Percentiles rank a stretch among this genome's conserved stretches.
Evolutionary conservation across 1,284 basidiomycete species (phyloP).

Genomic region (Tylopilus sp.): DNA sequence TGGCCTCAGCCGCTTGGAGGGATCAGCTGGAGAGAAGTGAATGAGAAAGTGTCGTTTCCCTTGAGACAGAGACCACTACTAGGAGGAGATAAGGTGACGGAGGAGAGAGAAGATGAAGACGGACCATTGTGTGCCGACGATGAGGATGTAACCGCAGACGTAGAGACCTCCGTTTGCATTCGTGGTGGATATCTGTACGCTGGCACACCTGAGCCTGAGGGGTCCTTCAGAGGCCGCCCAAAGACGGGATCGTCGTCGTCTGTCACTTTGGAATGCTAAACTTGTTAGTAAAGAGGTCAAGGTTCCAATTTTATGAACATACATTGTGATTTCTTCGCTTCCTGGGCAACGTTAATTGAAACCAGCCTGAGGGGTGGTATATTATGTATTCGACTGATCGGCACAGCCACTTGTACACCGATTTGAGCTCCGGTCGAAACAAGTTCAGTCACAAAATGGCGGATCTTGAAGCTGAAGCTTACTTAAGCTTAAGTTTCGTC

Average conservation of each 20-base stretch:
- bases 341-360: slow-evolving; percentile 76
- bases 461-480: no score
- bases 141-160: slow-evolving; percentile 95
- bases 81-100: slow-evolving; percentile 12
- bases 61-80: slow-evolving; percentile 93
- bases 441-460: no score
- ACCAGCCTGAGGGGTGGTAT: slow-evolving; percentile 83
- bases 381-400: slow-evolving; percentile 25
- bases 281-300: slow-evolving; percentile 9
- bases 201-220: slow-evolving; percentile 88
- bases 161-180: slow-evolving; percentile 85
- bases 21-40: slow-evolving; percentile 3
- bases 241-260: slow-evolving; percentile 73
- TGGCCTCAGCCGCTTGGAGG: slow-evolving; percentile 87
- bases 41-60: slow-evolving; percentile 74
- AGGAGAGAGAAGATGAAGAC: slow-evolving; percentile 43
- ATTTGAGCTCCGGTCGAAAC: background rate
- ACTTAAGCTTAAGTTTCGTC: no score
- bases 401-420: slow-evolving; percentile 5
- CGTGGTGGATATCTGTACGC: slow-evolving; percentile 95
- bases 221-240: slow-evolving; percentile 86
- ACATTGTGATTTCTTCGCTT: slow-evolving; percentile 62
- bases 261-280: slow-evolving; percentile 26
- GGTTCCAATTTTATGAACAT: no score
- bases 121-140: slow-evolving; percentile 97